Conservation (phyloP, 2,329 filamentous ascomycete genomes). For the Colletotrichum shisoi region DNA sequence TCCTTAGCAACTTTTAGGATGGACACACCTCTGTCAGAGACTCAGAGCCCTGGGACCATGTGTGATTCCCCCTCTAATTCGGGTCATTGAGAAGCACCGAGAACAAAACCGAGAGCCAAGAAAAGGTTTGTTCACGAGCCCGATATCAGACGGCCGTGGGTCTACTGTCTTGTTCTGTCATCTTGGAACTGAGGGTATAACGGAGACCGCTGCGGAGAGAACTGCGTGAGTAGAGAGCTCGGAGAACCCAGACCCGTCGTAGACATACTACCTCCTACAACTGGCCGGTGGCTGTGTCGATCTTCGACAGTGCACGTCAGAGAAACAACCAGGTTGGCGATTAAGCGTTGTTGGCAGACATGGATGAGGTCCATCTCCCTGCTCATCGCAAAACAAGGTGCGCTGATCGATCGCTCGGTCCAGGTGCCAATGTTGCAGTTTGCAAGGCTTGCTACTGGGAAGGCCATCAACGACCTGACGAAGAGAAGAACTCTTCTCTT, state of each 20-base stretch:
- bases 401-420: conserved; percentile 25
- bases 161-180: background rate
- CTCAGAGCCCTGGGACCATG: too few relatives aligned
- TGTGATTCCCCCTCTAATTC: too few relatives aligned
- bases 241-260: background rate
- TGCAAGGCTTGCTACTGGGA: background rate
- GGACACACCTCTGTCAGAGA: too few relatives aligned
- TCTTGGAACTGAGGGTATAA: background rate
- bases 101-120: too few relatives aligned
- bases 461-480: background rate
- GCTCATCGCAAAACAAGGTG: conserved; percentile 17
- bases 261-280: background rate
- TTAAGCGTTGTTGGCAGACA: conserved; percentile 1
- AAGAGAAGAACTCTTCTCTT: background rate
- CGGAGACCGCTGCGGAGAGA: too few relatives aligned
- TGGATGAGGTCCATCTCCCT: conserved; percentile 11
- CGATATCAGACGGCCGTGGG: background rate
- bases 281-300: conserved; percentile 15
- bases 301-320: conserved; percentile 25
- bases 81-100: too few relatives aligned
- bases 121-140: background rate
- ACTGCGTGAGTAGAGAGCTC: background rate
- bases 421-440: conserved; percentile 7
- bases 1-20: background rate
- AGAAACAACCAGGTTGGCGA: conserved; percentile 14